These are phyloP conservation scores for Erodium chrysanthum DNA, from an alignment of 441 rosid species.

Conservation along the genomic window DNA sequence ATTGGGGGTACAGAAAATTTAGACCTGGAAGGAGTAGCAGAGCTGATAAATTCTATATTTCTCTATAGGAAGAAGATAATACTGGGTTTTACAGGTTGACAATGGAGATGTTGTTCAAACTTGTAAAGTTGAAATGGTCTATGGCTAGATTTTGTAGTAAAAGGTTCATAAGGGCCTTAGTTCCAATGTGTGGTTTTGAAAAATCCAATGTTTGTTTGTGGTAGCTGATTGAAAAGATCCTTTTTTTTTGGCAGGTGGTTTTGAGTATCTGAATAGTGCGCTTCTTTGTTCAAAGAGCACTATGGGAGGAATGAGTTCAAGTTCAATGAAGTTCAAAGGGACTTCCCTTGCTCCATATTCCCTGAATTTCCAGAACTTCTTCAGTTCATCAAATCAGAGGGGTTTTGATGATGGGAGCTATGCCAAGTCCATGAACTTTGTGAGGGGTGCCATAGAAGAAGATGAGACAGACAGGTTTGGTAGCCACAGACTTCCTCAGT, in stretches of 20 bases:
- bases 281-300: neutral
- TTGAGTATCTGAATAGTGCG: neutral
- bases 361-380: slow-evolving; percentile 26
- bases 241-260: neutral
- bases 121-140: neutral
- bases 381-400: slow-evolving; percentile 23
- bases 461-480: slow-evolving; percentile 21
- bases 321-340: neutral
- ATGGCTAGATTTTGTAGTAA: neutral
- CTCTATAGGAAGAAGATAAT: neutral
- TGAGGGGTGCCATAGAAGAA: slow-evolving; percentile 36
- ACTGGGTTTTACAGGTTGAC: neutral
- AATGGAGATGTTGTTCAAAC: neutral
- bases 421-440: slow-evolving; percentile 33
- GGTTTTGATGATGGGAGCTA: slow-evolving; percentile 21
- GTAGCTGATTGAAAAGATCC: neutral
- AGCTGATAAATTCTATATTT: neutral
- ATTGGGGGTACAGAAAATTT: neutral
- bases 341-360: slow-evolving; percentile 18
- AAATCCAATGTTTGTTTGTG: neutral
- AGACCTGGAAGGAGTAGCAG: neutral
- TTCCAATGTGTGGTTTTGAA: neutral
- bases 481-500: slow-evolving; percentile 18
- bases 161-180: neutral
- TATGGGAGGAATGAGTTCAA: neutral